phyloP scores from a whole-genome alignment of 2,329 filamentous ascomycete genomes.

The Lecanoromycetidae sp. region DNA sequence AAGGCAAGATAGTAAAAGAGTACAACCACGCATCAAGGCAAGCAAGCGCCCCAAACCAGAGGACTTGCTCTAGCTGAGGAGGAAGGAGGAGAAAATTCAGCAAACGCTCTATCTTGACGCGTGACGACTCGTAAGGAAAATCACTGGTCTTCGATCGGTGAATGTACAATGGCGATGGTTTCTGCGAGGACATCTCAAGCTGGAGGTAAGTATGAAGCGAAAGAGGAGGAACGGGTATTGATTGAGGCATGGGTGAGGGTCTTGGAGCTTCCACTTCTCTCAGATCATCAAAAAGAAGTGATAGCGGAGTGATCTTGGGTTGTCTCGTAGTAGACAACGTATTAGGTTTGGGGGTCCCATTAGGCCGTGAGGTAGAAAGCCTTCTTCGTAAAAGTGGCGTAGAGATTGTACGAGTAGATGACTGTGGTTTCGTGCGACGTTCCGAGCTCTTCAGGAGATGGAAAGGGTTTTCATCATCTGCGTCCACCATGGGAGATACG shows the following conservation, averaged over 20 bases:
- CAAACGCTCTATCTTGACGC: constrained; percentile 81
- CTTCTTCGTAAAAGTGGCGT: constrained; percentile 27
- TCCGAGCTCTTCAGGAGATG: background rate
- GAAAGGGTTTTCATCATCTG: background rate
- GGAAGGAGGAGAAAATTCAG: constrained; percentile 80
- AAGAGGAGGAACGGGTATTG: constrained; percentile 49
- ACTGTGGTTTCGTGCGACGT: constrained; percentile 23
- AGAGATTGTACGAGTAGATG: constrained; percentile 27
- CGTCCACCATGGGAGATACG: background rate
- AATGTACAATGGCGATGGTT: constrained; percentile 51
- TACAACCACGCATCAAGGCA: constrained; percentile 95
- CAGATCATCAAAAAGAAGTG: constrained; percentile 25
- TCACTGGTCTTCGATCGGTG: constrained; percentile 45
- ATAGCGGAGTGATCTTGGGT: constrained; percentile 23
- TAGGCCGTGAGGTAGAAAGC: constrained; percentile 23
- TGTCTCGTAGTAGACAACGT: constrained; percentile 25
- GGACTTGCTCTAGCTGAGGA: constrained; percentile 65
- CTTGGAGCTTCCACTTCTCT: constrained; percentile 26
- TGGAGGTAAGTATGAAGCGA: constrained; percentile 56
- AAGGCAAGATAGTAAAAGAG: constrained; percentile 85
- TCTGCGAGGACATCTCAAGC: constrained; percentile 48
- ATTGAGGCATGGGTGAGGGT: constrained; percentile 38
- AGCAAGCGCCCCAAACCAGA: constrained; percentile 78
- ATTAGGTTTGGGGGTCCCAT: constrained; percentile 26
- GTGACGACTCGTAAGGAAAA: constrained; percentile 80